These are phyloP conservation scores for Elsinoe ampelina DNA, from an alignment of 2,329 filamentous ascomycete genomes.

Conservation along the genomic window DNA sequence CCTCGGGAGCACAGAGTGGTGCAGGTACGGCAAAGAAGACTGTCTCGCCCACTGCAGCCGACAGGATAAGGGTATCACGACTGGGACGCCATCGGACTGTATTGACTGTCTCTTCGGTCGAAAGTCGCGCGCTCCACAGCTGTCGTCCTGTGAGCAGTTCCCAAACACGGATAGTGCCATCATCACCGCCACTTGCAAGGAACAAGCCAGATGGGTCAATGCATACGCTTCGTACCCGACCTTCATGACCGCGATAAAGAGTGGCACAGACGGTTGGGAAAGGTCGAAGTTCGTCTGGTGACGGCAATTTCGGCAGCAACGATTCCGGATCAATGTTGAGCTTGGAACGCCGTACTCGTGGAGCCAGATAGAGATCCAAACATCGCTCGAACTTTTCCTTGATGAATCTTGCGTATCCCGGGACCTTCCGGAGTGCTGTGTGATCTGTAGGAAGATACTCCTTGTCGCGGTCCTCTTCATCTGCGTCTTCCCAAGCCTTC, in stretches of 20 bases:
- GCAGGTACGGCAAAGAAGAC: conserved; percentile 70
- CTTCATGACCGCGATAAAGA: conserved; percentile 79
- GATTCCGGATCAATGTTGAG: conserved; percentile 95
- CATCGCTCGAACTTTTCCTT: conserved; percentile 96
- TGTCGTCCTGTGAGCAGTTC: conserved; percentile 77
- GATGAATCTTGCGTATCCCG: conserved; percentile 79
- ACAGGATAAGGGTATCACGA: conserved; percentile 69
- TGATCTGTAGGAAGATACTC: conserved; percentile 79
- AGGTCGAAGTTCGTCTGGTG: conserved; percentile 84
- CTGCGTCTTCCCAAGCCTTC: conserved; percentile 72
- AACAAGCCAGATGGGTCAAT: conserved; percentile 80
- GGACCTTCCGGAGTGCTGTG: conserved; percentile 78
- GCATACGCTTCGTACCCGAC: conserved; percentile 72
- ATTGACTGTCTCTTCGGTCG: conserved; percentile 69
- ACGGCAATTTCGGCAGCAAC: conserved; percentile 82
- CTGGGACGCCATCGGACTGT: conserved; percentile 82
- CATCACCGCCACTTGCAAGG: conserved; percentile 86
- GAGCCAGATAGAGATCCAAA: conserved; percentile 89
- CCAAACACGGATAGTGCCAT: conserved; percentile 88
- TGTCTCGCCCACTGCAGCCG: conserved; percentile 74
- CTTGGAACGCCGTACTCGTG: conserved; percentile 81
- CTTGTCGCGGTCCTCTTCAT: conserved; percentile 83
- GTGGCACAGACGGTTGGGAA: conserved; percentile 88
- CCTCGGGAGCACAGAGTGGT: conserved; percentile 32
- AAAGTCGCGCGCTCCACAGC: conserved; percentile 74